Percentiles rank a stretch among this genome's conserved stretches.
Evolutionary conservation across 768 basidiomycete genomes (phyloP).

Genomic region (Termitomyces sp.): DNA sequence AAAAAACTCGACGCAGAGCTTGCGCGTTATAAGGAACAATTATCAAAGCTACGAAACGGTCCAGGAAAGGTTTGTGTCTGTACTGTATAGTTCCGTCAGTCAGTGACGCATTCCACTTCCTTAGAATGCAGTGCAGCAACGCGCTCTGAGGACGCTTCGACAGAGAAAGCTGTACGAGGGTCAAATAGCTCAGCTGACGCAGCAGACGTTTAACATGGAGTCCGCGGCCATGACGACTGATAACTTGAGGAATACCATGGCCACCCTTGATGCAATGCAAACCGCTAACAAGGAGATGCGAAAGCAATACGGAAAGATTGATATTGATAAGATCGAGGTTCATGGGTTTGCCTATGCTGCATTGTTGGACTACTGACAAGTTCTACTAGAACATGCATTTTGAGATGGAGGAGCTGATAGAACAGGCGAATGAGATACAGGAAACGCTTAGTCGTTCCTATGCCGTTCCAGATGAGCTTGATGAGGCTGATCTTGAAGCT

Average conservation of each 20-base stretch:
- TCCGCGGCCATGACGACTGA: slow-evolving; percentile 94
- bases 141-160: slow-evolving; percentile 89
- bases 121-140: slow-evolving; percentile 87
- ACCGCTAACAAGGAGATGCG: slow-evolving; percentile 92
- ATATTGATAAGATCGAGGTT: slow-evolving; percentile 98
- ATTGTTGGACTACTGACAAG: not conserved
- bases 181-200: slow-evolving; percentile 84
- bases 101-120: not conserved
- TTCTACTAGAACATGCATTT: slow-evolving; percentile 78
- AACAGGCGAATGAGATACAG: slow-evolving; percentile 97
- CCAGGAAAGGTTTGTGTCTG: slow-evolving; percentile 77
- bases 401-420: slow-evolving; percentile 96
- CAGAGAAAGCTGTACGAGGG: slow-evolving; percentile 96
- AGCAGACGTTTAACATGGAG: slow-evolving; percentile 99
- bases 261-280: slow-evolving; percentile 95
- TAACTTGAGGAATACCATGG: slow-evolving; percentile 98
- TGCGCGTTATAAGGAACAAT: slow-evolving; percentile 88
- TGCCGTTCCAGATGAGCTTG: slow-evolving; percentile 94
- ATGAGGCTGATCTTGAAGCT: slow-evolving; percentile 96
- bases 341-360: slow-evolving; percentile 13
- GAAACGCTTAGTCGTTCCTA: slow-evolving; percentile 92
- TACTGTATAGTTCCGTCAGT: not conserved
- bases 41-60: slow-evolving; percentile 88
- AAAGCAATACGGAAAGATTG: slow-evolving; percentile 95
- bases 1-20: slow-evolving; percentile 96